Conservation (phyloP, 1,284 basidiomycete genomes). For the Puccinia horiana region DNA sequence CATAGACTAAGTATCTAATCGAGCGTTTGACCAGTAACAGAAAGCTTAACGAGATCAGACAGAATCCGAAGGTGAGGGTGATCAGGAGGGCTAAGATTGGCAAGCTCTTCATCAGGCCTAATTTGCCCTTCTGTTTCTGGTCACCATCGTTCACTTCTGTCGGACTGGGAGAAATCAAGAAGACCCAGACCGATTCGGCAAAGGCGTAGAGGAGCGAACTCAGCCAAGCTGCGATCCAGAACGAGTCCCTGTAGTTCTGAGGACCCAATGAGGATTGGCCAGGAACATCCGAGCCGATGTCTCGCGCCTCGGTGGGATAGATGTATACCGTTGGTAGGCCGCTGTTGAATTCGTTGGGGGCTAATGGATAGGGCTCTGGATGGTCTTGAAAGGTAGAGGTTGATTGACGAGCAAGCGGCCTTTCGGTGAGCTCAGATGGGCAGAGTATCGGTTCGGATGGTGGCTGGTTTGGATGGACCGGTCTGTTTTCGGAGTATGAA, state of each 20-base stretch:
- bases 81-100: constrained; percentile 32
- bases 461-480: not conserved
- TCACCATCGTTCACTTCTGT: not conserved
- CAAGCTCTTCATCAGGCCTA: constrained; percentile 16
- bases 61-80: constrained; percentile 32
- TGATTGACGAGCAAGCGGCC: not conserved
- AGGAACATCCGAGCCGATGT: constrained; percentile 42
- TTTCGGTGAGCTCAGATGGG: constrained; percentile 22
- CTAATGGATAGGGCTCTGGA: constrained; percentile 3
- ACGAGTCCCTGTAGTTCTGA: constrained; percentile 42
- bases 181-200: constrained; percentile 27
- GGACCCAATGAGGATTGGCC: constrained; percentile 38
- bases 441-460: not conserved
- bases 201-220: constrained; percentile 41
- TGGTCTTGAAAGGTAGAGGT: not conserved
- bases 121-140: not conserved
- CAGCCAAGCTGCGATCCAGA: constrained; percentile 44
- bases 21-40: constrained; percentile 38
- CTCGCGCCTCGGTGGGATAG: constrained; percentile 45
- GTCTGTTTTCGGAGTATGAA: not conserved
- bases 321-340: constrained; percentile 30
- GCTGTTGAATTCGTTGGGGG: constrained; percentile 1
- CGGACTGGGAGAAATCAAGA: not conserved
- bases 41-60: constrained; percentile 24
- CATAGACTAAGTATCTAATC: constrained; percentile 41